These are phyloP conservation scores for Ilex paraguariensis DNA, from an alignment of 305 asterid species.

Conservation along the genomic window DNA sequence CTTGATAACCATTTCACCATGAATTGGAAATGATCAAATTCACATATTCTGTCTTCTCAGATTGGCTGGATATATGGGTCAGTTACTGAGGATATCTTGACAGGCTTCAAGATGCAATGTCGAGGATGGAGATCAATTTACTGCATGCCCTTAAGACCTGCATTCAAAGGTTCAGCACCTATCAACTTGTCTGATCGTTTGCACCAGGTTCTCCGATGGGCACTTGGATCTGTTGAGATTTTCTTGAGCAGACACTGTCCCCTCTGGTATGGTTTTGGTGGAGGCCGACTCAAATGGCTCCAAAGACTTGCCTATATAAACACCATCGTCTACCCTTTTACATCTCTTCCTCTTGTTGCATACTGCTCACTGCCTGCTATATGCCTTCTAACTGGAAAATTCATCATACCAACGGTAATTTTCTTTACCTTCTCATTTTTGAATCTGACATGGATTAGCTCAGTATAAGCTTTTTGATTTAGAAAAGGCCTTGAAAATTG, in stretches of 20 bases:
- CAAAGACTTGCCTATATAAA: conserved; percentile 90
- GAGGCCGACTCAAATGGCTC: conserved; percentile 83
- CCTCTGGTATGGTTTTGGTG: conserved; percentile 93
- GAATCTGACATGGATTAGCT: too few relatives aligned
- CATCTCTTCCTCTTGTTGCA: conserved; percentile 92
- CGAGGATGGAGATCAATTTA: conserved; percentile 98
- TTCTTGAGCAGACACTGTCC: conserved; percentile 95
- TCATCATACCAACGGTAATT: conserved; percentile 92
- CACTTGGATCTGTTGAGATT: conserved; percentile 94
- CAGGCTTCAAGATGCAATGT: conserved; percentile 99
- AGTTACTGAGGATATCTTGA: conserved; percentile 90
- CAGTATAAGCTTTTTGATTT: too few relatives aligned
- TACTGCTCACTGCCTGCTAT: conserved; percentile 79
- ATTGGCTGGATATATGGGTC: conserved; percentile 98
- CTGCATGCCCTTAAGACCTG: conserved; percentile 95
- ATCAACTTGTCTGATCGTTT: conserved; percentile 95
- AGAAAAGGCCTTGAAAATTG: too few relatives aligned
- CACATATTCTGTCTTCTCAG: conserved; percentile 19
- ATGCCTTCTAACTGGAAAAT: conserved; percentile 88
- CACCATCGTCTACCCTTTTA: conserved; percentile 94
- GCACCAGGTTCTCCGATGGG: conserved; percentile 97
- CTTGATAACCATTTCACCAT: too few relatives aligned
- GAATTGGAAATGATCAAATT: too few relatives aligned
- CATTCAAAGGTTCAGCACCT: conserved; percentile 96
- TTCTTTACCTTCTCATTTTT: background rate